phyloP scores from a whole-genome alignment of 2,329 filamentous ascomycete genomes.

The Colletotrichum liriopes region DNA sequence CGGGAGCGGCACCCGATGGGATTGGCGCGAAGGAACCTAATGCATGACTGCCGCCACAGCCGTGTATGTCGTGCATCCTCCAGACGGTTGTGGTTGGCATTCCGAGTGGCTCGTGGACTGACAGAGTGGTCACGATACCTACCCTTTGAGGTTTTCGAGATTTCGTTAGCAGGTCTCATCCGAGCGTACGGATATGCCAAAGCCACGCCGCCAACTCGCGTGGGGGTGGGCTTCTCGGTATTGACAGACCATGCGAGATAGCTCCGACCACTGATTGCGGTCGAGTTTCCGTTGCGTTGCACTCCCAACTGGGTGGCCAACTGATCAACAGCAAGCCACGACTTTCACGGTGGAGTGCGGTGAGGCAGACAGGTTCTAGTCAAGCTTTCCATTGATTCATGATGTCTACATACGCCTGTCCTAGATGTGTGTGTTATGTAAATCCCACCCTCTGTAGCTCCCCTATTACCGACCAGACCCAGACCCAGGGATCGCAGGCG shows the following conservation, averaged over 20 bases:
- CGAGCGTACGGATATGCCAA: neutral
- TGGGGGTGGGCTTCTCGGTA: no score
- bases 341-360: neutral
- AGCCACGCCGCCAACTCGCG: neutral
- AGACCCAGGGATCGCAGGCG: slow-evolving; percentile 15
- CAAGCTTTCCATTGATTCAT: slow-evolving; percentile 15
- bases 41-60: neutral
- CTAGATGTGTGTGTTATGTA: slow-evolving; percentile 15
- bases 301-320: neutral
- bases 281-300: no score
- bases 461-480: slow-evolving; percentile 23
- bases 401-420: slow-evolving; percentile 36
- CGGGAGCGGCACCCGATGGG: neutral
- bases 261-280: neutral
- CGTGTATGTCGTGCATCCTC: neutral
- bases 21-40: neutral
- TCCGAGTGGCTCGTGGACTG: neutral
- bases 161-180: no score
- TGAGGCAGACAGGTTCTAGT: neutral
- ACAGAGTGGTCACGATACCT: neutral
- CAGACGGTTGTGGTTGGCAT: no score
- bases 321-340: neutral
- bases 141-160: neutral
- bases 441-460: slow-evolving; percentile 5
- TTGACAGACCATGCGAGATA: neutral